Percentiles rank a stretch among this genome's conserved stretches.
These are phyloP conservation scores for Pseudogymnoascus pannorum DNA, from an alignment of 2,329 filamentous ascomycete species.

Conservation along the genomic window DNA sequence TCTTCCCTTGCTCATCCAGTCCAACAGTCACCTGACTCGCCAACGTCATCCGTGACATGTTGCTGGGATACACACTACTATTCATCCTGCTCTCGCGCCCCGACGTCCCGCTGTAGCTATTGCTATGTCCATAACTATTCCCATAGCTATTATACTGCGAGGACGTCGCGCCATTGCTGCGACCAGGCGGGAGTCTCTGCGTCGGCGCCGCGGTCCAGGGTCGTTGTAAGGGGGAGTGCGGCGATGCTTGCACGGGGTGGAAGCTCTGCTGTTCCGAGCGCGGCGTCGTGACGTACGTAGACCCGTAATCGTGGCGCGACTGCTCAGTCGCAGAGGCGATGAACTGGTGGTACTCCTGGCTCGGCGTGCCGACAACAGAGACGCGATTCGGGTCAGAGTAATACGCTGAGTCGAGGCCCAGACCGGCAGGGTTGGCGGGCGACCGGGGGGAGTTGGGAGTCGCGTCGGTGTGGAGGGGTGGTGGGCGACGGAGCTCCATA, in stretches of 20 bases:
- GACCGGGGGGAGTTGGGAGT: background rate
- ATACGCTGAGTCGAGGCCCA: conserved; percentile 28
- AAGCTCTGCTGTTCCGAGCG: conserved; percentile 51
- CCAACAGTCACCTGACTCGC: conserved; percentile 10
- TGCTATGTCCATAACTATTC: conserved; percentile 15
- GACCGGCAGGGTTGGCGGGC: conserved; percentile 16
- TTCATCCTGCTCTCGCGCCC: conserved; percentile 42
- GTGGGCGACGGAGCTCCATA: background rate
- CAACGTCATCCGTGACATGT: conserved; percentile 36
- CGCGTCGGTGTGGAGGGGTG: background rate
- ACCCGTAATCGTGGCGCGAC: conserved; percentile 2
- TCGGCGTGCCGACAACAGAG: conserved; percentile 12
- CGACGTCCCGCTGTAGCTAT: conserved; percentile 44
- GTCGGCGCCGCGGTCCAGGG: conserved; percentile 35
- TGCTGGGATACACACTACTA: conserved; percentile 31
- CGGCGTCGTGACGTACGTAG: conserved; percentile 29
- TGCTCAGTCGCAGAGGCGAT: background rate
- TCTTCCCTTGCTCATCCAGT: conserved; percentile 18
- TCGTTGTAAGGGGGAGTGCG: conserved; percentile 53
- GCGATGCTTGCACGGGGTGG: conserved; percentile 54
- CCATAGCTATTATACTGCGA: conserved; percentile 25
- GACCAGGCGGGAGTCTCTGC: conserved; percentile 26
- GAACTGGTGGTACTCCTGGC: conserved; percentile 7
- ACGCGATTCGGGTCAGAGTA: conserved; percentile 21
- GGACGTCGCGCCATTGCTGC: conserved; percentile 21